A percentile compares a stretch with the other conserved stretches of the same genome.
phyloP scores from a whole-genome alignment of 441 rosid species.

The Syzygium syzygioides region DNA sequence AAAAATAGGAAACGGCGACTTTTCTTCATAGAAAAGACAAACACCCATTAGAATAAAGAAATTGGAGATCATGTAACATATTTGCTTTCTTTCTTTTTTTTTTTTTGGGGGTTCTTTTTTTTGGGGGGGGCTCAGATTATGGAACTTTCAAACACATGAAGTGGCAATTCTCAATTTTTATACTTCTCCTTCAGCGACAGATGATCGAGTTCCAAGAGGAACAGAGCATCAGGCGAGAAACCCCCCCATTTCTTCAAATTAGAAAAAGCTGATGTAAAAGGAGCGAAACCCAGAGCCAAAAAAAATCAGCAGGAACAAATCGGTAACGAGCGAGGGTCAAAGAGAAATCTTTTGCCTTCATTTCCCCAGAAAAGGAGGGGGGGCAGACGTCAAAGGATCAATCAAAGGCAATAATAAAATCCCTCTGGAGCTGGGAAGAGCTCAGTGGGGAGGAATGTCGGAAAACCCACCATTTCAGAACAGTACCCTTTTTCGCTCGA shows the following conservation, averaged over 20 bases:
- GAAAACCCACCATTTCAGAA: not conserved
- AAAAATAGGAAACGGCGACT: not conserved
- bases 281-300: not conserved
- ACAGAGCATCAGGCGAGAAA: not conserved
- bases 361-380: not conserved
- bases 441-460: not conserved
- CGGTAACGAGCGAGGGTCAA: not conserved
- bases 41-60: not conserved
- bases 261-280: not conserved
- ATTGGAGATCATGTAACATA: not conserved
- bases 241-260: not conserved
- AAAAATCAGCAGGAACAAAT: not conserved
- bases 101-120: not conserved
- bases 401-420: not conserved
- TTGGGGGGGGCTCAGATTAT: not conserved
- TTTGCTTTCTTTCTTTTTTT: not conserved
- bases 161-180: not conserved
- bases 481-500: not conserved
- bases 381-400: not conserved
- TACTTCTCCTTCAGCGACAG: not conserved
- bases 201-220: not conserved
- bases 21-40: not conserved
- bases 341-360: not conserved
- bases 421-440: not conserved
- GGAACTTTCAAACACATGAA: not conserved